phyloP scores from a whole-genome alignment of 2,329 filamentous ascomycete species.

The Aspergillus pseudonomiae region DNA sequence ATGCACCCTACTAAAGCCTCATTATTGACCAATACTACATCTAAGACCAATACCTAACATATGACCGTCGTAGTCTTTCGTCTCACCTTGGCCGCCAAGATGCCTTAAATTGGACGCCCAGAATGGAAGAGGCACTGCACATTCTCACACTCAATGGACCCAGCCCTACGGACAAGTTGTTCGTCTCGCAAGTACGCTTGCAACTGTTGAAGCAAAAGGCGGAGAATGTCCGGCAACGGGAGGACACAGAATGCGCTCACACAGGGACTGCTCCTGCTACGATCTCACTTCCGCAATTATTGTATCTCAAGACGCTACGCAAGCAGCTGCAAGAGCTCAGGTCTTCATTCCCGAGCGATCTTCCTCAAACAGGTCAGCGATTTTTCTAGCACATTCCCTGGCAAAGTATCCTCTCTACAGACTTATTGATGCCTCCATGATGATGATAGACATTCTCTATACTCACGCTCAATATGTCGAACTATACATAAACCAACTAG shows the following conservation, averaged over 20 bases:
- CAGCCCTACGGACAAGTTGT: constrained; percentile 32
- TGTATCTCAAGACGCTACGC: constrained; percentile 36
- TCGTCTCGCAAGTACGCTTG: constrained; percentile 42
- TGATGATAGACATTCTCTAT: constrained; percentile 28
- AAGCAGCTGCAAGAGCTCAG: constrained; percentile 37
- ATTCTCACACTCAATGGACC: constrained; percentile 28
- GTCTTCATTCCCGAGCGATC: constrained; percentile 27
- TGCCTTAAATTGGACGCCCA: constrained; percentile 41
- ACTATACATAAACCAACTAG: constrained; percentile 32
- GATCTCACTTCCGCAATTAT: constrained; percentile 18
- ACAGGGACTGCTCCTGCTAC: constrained; percentile 10
- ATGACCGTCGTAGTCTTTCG: constrained; percentile 31
- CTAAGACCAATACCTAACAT: constrained; percentile 2
- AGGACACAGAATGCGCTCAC: constrained; percentile 24
- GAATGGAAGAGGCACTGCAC: constrained; percentile 42
- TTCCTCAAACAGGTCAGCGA: constrained; percentile 26
- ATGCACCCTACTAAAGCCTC: background rate
- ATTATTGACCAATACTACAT: too few relatives aligned
- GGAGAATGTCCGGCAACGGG: constrained; percentile 33
- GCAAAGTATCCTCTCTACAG: background rate
- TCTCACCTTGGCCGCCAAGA: constrained; percentile 39
- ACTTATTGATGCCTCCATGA: constrained; percentile 9
- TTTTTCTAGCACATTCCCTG: background rate
- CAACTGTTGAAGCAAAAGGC: constrained; percentile 39
- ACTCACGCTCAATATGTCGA: constrained; percentile 32